phyloP scores from a whole-genome alignment of 2,329 filamentous ascomycete species.

The Ophiostoma populinum region DNA sequence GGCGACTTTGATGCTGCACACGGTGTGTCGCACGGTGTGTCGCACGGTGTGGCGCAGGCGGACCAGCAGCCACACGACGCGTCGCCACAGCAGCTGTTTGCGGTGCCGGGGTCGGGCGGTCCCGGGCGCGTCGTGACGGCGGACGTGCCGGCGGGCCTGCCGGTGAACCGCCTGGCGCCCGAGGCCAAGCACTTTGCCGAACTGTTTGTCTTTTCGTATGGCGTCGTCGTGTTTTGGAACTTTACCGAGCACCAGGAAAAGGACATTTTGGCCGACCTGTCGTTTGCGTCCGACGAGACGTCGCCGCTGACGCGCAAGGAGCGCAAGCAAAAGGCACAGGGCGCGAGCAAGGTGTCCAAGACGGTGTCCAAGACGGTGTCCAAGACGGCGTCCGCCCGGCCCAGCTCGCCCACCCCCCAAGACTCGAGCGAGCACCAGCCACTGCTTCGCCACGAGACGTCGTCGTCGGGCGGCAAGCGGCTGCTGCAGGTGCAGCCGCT shows the following conservation, averaged over 20 bases:
- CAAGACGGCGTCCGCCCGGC: not conserved
- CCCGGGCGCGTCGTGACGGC: not conserved
- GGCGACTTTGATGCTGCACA: no score
- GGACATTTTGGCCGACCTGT: constrained; percentile 84
- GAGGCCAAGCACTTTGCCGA: constrained; percentile 72
- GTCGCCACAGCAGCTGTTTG: constrained; percentile 3
- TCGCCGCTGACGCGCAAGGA: not conserved
- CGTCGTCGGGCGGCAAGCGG: not conserved
- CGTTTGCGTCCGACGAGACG: constrained; percentile 56
- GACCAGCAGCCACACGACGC: not conserved
- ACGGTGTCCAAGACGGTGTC: no score
- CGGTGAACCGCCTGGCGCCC: constrained; percentile 43
- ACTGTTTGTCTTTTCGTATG: constrained; percentile 94
- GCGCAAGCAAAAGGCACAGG: no score
- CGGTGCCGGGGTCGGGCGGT: constrained; percentile 1
- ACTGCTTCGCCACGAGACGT: not conserved
- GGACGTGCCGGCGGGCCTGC: constrained; percentile 7
- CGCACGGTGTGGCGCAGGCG: not conserved
- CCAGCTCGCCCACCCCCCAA: no score
- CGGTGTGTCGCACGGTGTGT: no score
- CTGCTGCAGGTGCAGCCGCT: constrained; percentile 64
- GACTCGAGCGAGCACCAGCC: no score
- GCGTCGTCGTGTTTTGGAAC: constrained; percentile 97
- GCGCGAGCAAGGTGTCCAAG: no score
- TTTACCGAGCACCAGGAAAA: constrained; percentile 94